These are phyloP conservation scores for Podospora conica DNA, from an alignment of 495 filamentous ascomycete species.

Conservation along the genomic window DNA sequence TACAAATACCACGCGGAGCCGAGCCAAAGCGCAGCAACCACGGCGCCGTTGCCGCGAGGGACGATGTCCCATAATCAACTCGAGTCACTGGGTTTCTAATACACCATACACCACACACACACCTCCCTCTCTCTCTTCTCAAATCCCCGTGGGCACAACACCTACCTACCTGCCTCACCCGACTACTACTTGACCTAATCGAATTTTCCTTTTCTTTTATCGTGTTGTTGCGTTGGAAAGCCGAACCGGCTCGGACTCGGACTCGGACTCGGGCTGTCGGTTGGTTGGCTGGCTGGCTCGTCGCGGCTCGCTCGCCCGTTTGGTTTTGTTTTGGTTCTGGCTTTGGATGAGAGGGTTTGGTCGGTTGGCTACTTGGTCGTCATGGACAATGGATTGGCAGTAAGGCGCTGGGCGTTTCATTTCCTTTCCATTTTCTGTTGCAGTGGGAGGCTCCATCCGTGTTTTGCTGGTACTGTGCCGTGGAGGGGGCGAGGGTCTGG, in stretches of 20 bases:
- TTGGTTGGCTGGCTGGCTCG: neutral
- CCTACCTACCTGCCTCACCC: neutral
- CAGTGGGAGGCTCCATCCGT: neutral
- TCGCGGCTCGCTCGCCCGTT: too few species aligned
- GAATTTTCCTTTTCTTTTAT: neutral
- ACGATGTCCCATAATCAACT: neutral
- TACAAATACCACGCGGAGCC: neutral
- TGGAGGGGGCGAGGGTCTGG: neutral
- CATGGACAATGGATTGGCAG: neutral
- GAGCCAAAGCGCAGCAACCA: neutral
- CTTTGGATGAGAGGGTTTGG: neutral
- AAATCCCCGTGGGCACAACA: neutral
- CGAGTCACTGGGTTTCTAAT: neutral
- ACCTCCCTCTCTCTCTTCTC: neutral
- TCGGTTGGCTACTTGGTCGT: too few species aligned
- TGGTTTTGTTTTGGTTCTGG: neutral
- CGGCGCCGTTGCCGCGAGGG: neutral
- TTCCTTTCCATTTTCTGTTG: neutral
- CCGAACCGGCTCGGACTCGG: neutral
- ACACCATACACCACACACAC: neutral
- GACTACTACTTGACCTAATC: neutral
- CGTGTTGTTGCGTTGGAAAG: neutral
- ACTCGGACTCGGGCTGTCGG: neutral
- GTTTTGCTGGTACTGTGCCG: neutral
- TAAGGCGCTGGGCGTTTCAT: neutral